These are phyloP conservation scores for Spathaspora hagerdaliae DNA, from an alignment of 805 yeast genomes.

Conservation along the genomic window DNA sequence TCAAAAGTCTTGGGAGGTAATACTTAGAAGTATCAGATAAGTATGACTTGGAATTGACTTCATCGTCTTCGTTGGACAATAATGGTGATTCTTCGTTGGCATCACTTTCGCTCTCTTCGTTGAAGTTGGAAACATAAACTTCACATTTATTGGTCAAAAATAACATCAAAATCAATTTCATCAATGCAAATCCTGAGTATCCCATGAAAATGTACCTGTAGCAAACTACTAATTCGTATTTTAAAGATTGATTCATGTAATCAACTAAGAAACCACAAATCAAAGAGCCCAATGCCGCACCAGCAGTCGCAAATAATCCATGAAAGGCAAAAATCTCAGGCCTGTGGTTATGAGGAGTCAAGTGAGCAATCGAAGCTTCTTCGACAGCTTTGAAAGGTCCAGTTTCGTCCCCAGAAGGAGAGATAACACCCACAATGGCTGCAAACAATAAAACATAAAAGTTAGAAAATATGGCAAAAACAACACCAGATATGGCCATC, in stretches of 20 bases:
- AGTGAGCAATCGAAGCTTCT: slow-evolving; percentile 76
- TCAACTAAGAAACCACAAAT: slow-evolving; percentile 59
- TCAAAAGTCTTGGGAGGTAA: slow-evolving; percentile 45
- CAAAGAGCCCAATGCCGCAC: slow-evolving; percentile 72
- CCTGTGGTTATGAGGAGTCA: slow-evolving; percentile 60
- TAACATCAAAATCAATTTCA: slow-evolving; percentile 49
- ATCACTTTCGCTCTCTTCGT: background rate
- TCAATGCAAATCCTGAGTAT: slow-evolving; percentile 51
- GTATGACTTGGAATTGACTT: slow-evolving; percentile 16
- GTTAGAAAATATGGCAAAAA: slow-evolving; percentile 55
- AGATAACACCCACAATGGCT: slow-evolving; percentile 79
- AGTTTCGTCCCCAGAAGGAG: slow-evolving; percentile 86
- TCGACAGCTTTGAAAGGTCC: slow-evolving; percentile 89
- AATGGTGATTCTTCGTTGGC: background rate
- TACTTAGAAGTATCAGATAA: slow-evolving; percentile 41
- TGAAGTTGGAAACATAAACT: slow-evolving; percentile 20
- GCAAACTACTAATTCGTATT: slow-evolving; percentile 34
- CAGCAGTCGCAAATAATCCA: slow-evolving; percentile 63
- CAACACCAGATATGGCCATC: slow-evolving; percentile 66
- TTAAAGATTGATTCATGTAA: slow-evolving; percentile 25
- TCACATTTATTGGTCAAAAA: slow-evolving; percentile 55
- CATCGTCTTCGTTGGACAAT: slow-evolving; percentile 5
- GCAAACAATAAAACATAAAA: slow-evolving; percentile 58
- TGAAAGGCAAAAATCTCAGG: slow-evolving; percentile 76
- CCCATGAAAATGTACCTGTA: slow-evolving; percentile 56